Evolutionary conservation across 306 rosid species (phyloP), one percentile per base, ranked within the genome.

Genomic region (Parietaria judaica): DNA sequence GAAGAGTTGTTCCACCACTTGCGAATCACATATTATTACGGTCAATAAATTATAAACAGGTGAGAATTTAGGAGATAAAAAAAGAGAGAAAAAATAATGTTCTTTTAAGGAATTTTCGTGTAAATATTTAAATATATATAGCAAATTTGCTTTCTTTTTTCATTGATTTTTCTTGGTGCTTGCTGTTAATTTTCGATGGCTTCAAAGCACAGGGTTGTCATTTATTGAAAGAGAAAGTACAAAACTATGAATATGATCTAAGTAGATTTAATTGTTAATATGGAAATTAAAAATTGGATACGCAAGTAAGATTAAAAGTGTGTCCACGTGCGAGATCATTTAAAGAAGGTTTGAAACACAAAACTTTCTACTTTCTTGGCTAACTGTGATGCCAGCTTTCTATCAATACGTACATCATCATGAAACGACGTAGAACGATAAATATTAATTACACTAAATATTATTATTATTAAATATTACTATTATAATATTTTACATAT

Each of bases 21-120:
- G 78, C 52, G 46, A 80, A 66, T 77, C 95, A 38, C 89, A 73
- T 43, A 71, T 80, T 46, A 80, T 85, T 67, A 64, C 70, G 7
- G 71, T 72, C 38, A 71, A 79, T 47, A 49, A 80, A 52, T 70
- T 61, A 48, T 71, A 63, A 58, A 52, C 31, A 36, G 6, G 68
- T 58, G 65, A 39, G 10, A 36, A 58, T 43, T 5, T 12, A 13
- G 46, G 8, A 51, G 23, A 37, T 8, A 36, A 51, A 14, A 3
- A 46, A 17, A 8, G 6, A 44, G 10, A 46, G 62, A 54, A 46
- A 67, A 65, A 59, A 49, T 69, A 71, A 63, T 11, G 36, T 55
- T 73, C 69, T 67, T 13, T 55, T 51, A 31, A 34, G n/a, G 5
- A 4, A 49, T 49, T 49, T 62, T 62, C 45, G 60, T 49, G 67